Evolutionary conservation across 495 filamentous ascomycete genomes (phyloP), one percentile per base, ranked within the genome.

Genomic region (Corynascus novoguineensis): DNA sequence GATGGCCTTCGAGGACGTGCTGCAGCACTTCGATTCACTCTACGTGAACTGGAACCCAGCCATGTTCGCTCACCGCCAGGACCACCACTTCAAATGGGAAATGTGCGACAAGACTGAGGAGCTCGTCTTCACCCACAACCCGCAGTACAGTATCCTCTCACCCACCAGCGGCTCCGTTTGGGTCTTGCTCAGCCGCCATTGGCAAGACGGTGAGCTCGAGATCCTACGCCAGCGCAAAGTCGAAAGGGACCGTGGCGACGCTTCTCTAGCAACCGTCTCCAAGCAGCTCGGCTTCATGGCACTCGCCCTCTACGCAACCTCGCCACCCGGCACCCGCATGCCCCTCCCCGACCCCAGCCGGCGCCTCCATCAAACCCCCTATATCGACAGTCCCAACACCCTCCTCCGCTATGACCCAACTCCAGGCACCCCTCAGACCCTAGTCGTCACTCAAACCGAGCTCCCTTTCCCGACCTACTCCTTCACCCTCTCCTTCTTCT

Each of bases 41-140:
- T 99, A 97, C 70, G 75, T 97, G 42, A 99, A 97, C 70, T 99
- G 95, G 95, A 96, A 95, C 62, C 92, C 95, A 6, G 81, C 78
- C 2, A 74, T 96, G 8, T 99, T 99, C 71, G 73, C 72, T 12
- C 72, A 86, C 60, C 84, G 89, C 27, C 83, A 96, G 66, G 91
- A 97, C 63, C 79, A 90, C 52, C 93, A 99, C 70, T 96, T 97
- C 68, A 73, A 78, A 3, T 99, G 93, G 93, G 81, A 88, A 35
- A 75, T 95, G 17, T 78, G 84, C 0, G 75, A 69, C n/a, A 72
- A 76, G 12, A 80, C 73, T 25, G 78, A 78, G 44, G 67, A 80
- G 37, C 78, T 80, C 15, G 88, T 84, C 46, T 89, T 95, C 64
- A 78, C 81, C 2, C 79, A 82, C 29, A 90, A 92, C 63, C 93